Evolutionary conservation across 192 early-diverging fungal genomes (phyloP).

Genomic region (Backusella mclennaniae): DNA sequence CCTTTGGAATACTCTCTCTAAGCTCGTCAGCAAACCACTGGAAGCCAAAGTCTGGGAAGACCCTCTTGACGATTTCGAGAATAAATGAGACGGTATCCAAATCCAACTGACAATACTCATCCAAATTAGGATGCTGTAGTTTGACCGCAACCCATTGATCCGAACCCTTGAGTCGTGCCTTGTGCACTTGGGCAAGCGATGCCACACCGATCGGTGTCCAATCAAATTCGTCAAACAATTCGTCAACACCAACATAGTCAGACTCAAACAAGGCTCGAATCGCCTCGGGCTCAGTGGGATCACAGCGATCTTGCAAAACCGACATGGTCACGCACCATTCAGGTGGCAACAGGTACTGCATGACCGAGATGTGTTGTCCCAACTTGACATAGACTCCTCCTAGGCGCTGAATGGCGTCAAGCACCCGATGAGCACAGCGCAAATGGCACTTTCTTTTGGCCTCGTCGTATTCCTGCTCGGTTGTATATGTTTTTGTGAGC

Average conservation of each 20-base stretch:
- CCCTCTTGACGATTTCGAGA: conserved; percentile 58
- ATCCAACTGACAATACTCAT: conserved; percentile 77
- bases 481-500: conserved; percentile 22
- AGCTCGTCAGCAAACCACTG: conserved; percentile 89
- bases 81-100: conserved; percentile 69
- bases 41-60: conserved; percentile 92
- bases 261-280: conserved; percentile 64
- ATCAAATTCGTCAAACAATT: conserved; percentile 80
- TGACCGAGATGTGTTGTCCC: conserved; percentile 82
- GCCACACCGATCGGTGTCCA: conserved; percentile 87
- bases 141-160: conserved; percentile 80
- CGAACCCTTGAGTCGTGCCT: conserved; percentile 55
- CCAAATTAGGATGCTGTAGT: conserved; percentile 85
- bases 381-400: conserved; percentile 90
- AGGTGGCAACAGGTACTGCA: conserved; percentile 82
- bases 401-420: conserved; percentile 58
- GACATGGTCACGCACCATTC: conserved; percentile 91
- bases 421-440: conserved; percentile 65
- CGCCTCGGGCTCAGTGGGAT: conserved; percentile 68
- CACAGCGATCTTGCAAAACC: conserved; percentile 79
- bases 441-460: conserved; percentile 59
- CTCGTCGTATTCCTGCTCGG: conserved; percentile 31
- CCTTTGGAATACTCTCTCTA: conserved; percentile 76
- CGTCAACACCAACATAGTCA: conserved; percentile 71
- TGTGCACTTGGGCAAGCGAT: conserved; percentile 92